Percentiles rank a stretch among this genome's conserved stretches.
Evolutionary conservation across 768 basidiomycete genomes (phyloP).

Genomic region (Mycena alexandri): DNA sequence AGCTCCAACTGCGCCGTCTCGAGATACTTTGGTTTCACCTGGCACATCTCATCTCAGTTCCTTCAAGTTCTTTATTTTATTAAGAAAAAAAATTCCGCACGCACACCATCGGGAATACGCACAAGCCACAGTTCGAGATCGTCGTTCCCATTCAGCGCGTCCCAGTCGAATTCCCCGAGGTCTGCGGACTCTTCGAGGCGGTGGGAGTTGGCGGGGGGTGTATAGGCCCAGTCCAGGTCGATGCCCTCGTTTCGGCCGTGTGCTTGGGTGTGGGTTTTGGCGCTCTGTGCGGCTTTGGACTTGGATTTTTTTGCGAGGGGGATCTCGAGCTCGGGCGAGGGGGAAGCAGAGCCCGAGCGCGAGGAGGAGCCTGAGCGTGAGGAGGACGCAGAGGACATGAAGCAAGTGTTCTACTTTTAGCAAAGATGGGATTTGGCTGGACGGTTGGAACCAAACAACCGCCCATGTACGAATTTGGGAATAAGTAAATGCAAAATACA

Average conservation of each 20-base stretch:
- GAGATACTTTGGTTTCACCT: conserved; percentile 79
- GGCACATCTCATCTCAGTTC: conserved; percentile 9
- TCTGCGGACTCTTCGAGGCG: conserved; percentile 62
- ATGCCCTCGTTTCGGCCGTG: conserved; percentile 65
- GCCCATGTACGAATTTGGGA: no score
- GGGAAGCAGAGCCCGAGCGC: conserved; percentile 8
- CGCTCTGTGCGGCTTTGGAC: conserved; percentile 38
- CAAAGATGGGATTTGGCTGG: no score
- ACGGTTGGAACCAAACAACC: no score
- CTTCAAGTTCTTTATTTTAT: background rate
- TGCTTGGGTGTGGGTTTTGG: conserved; percentile 33
- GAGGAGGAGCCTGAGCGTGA: conserved; percentile 25
- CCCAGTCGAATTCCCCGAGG: conserved; percentile 76
- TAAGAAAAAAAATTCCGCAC: conserved; percentile 44
- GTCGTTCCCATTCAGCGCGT: conserved; percentile 63
- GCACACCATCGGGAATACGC: conserved; percentile 75
- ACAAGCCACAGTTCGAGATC: conserved; percentile 80
- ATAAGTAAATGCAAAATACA: no score
- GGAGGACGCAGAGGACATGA: conserved; percentile 30
- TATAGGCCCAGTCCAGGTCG: conserved; percentile 70
- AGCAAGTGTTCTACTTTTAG: no score
- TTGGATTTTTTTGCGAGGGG: conserved; percentile 42
- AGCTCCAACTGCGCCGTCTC: conserved; percentile 63
- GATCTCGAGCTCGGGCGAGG: conserved; percentile 22
- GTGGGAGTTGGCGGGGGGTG: conserved; percentile 66